Evolutionary conservation across 2,329 filamentous ascomycete species (phyloP), one percentile per base, ranked within the genome.

Genomic region (Penicillium sumatraense): DNA sequence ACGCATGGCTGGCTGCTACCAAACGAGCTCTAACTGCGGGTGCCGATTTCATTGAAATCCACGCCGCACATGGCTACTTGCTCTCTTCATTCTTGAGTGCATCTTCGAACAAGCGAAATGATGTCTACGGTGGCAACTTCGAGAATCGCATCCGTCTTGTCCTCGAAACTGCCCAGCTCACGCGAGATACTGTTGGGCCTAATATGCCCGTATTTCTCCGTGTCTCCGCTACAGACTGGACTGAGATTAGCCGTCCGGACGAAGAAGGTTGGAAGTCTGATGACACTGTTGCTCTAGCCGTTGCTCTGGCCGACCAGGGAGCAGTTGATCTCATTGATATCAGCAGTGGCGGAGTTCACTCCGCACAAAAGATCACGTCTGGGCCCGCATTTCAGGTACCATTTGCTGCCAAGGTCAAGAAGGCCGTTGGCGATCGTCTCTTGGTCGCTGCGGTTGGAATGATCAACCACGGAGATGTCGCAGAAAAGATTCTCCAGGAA

Each of bases 31-130:
- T 92, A 3, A 76, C 83, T 57, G 87, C 86, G 2, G 90, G 90
- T 0, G 83, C 90, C 49, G 90, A 95, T 68, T 81, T 86, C 4
- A 87, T 93, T 57, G 90, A 93, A 71, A 83, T 93, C 44, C 90
- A 93, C 75, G 83, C 81, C 58, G 90, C 89, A 0, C 89, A 93
- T 66, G 89, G 90, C 1, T 93, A 92, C 67, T 81, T 93, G 0
- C 74, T 93, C 1, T 20, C n/a, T 6, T 20, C 20, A 14, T 42
- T 24, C 84, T 87, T 65, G 71, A 78, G 5, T 93, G 92, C 76
- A 58, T 91, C 5, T 86, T 83, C 81, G 18, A 93, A 93, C 73
- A 75, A 82, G 54, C 81, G 90, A 11, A 88, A 78, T 1, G 82
- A 84, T 62, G 62, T 71, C 27, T 84, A 80, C 64, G 74, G 78